These are phyloP conservation scores for Fragaria iinumae DNA, from an alignment of 306 rosid species.

Conservation along the genomic window DNA sequence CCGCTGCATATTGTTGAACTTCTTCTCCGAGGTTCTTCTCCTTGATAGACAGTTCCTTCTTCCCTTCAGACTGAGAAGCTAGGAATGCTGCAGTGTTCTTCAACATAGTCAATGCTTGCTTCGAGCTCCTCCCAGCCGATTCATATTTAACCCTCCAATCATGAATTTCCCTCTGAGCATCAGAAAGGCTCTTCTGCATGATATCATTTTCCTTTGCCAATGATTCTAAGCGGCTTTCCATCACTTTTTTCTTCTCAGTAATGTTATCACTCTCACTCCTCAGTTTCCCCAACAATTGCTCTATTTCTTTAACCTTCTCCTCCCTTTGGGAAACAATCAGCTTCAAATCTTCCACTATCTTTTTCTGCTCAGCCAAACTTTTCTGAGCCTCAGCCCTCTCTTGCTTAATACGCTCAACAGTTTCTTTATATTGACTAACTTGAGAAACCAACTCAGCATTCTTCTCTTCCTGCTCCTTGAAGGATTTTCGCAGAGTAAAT, in stretches of 20 bases:
- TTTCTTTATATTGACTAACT: slow-evolving; percentile 23
- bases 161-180: slow-evolving; percentile 22
- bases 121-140: slow-evolving; percentile 28
- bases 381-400: slow-evolving; percentile 33
- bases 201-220: slow-evolving; percentile 48
- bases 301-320: slow-evolving; percentile 33
- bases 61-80: slow-evolving; percentile 25
- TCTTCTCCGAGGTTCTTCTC: slow-evolving; percentile 47
- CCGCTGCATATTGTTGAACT: slow-evolving; percentile 35
- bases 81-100: slow-evolving; percentile 51
- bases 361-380: slow-evolving; percentile 46
- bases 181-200: slow-evolving; percentile 34
- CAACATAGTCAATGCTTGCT: slow-evolving; percentile 50
- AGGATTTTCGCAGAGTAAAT: slow-evolving; percentile 18
- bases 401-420: slow-evolving; percentile 19
- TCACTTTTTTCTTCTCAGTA: slow-evolving; percentile 27
- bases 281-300: slow-evolving; percentile 28
- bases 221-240: slow-evolving; percentile 30
- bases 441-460: slow-evolving; percentile 37
- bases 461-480: slow-evolving; percentile 32
- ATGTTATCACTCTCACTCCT: slow-evolving; percentile 34
- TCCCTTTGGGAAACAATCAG: slow-evolving; percentile 33
- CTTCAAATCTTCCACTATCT: slow-evolving; percentile 38
- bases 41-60: slow-evolving; percentile 34
- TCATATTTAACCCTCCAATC: slow-evolving; percentile 50